A percentile compares a stretch with the other conserved stretches of the same genome.
Evolutionary conservation across 805 yeast genomes (phyloP).

Genomic region (Candida germanica): DNA sequence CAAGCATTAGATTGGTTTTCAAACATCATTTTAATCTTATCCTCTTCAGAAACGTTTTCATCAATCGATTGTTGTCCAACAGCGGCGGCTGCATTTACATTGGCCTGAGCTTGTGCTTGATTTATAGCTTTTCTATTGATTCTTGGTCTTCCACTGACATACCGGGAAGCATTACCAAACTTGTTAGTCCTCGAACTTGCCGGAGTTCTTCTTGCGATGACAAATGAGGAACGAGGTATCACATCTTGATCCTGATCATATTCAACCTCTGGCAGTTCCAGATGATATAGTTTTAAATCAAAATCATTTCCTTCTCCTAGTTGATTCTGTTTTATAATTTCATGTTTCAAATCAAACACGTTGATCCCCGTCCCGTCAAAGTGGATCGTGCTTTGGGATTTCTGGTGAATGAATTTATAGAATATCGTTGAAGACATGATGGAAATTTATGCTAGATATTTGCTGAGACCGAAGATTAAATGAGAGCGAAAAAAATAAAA

Average conservation of each 20-base stretch:
- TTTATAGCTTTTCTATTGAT: conserved; percentile 39
- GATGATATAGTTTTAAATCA: conserved; percentile 65
- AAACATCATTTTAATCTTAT: conserved; percentile 84
- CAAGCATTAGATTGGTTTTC: conserved; percentile 91
- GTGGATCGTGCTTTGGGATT: conserved; percentile 68
- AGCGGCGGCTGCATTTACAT: conserved; percentile 19
- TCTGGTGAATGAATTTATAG: conserved; percentile 82
- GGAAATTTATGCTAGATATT: background rate
- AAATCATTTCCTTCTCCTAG: conserved; percentile 83
- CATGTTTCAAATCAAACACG: conserved; percentile 90
- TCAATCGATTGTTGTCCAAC: conserved; percentile 18
- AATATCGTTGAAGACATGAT: conserved; percentile 84
- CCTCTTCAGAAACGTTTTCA: conserved; percentile 70
- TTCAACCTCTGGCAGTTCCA: conserved; percentile 56
- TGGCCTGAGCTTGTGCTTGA: conserved; percentile 15
- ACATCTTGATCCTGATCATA: conserved; percentile 86
- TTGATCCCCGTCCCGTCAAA: conserved; percentile 97
- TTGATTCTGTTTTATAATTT: conserved; percentile 76
- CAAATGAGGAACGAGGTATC: conserved; percentile 85
- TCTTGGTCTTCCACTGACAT: conserved; percentile 69
- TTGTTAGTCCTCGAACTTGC: conserved; percentile 43
- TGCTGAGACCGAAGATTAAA: too few relatives aligned
- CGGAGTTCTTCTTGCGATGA: conserved; percentile 78
- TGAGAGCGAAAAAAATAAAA: background rate
- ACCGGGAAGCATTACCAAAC: conserved; percentile 61